Base-by-base conservation (phyloP, 208 protist genomes). In the Trichomonas tenax region DNA sequence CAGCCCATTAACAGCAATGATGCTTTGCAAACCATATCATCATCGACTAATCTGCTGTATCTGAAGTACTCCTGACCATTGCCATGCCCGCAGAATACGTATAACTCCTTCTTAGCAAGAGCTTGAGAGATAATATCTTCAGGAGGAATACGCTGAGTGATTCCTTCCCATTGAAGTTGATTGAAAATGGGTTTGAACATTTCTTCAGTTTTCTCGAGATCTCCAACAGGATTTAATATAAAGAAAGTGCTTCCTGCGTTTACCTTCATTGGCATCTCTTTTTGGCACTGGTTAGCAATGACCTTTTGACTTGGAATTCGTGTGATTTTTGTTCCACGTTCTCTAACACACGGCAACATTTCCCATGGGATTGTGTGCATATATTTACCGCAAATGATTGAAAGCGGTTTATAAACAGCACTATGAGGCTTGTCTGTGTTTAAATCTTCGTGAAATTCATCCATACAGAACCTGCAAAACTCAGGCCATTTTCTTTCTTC, bases 1-100 rank as follows among this genome's bases (percentile, higher is more conserved):
- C 93, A 96, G 21, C 93, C 93, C 93, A 96, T 96, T 9, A 96
- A 31, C 36, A 96, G 26, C 40, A 93, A 34, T 58, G 86, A 40
- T 46, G 93, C 21, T 63, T 48, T 81, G 40, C 93, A 82, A 17
- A 44, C 6, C 23, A 51, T 96, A 26, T 96, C 26, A 26, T 82
- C 36, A 26, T 63, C 34, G 3, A 82, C 49, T 31, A 96, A 38
- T 41, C 6, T 51, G 23, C 26, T 10, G 63, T 81, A 96, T 41
- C 34, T 34, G 23, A 82, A 82, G 45, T 44, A 96, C 41, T 96
- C 51, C 21, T 96, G 36, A 11, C 93, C 93, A 96, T 49, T 81
- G 34, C 51, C 51, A 46, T 96, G 93, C 31, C 93, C 93, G 38
- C 46, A 63, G 36, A 81, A 96, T 34, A 96, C 36, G 17, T 41